Conservation (phyloP, 2,329 filamentous ascomycete species). For the Colletotrichum australisinense region DNA sequence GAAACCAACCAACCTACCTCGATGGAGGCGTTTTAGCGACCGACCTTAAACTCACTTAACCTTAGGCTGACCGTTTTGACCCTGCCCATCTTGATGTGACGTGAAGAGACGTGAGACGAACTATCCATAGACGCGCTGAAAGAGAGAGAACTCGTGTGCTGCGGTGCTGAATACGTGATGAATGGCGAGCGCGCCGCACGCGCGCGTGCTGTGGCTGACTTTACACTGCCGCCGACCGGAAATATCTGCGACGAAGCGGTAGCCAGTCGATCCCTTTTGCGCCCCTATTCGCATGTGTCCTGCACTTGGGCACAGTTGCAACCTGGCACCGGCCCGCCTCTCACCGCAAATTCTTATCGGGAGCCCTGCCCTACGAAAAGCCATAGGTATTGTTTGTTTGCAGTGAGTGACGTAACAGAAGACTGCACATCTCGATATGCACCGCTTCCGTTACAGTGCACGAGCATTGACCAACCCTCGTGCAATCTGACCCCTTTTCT, state of each 20-base stretch:
- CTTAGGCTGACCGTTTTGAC: constrained; percentile 24
- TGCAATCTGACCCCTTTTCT: background rate
- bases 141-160: background rate
- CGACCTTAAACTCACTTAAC: constrained; percentile 4
- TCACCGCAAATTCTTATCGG: background rate
- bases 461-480: background rate
- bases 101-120: background rate
- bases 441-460: background rate
- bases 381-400: background rate
- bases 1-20: background rate
- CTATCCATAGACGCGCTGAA: background rate
- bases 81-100: constrained; percentile 21
- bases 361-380: background rate
- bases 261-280: constrained; percentile 19
- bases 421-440: background rate
- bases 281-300: background rate
- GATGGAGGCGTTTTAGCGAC: background rate
- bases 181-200: background rate
- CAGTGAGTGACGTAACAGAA: background rate
- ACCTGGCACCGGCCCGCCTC: background rate
- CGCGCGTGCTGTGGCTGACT: background rate
- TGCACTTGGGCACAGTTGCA: background rate
- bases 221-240: constrained; percentile 14
- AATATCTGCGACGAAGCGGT: constrained; percentile 23
- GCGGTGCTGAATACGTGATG: background rate